Percentiles rank a stretch among this genome's conserved stretches.
Conservation (phyloP, 305 asterid genomes). For the Solanum hybrid region DNA sequence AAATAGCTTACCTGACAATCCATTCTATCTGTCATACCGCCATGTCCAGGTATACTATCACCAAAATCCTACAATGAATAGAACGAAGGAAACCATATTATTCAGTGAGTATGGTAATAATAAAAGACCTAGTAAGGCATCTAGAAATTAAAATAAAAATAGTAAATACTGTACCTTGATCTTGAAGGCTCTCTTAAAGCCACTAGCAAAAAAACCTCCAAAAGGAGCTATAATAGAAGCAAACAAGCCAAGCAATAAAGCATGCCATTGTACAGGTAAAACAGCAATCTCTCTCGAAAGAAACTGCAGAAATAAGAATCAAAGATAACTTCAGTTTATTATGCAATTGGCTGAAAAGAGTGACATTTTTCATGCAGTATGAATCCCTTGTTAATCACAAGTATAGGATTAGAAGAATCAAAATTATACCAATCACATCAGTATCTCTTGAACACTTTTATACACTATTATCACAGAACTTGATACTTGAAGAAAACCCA, state of each 20-base stretch:
- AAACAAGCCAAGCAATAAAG: slow-evolving; percentile 74
- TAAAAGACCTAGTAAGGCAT: not conserved
- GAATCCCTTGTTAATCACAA: not conserved
- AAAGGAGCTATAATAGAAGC: slow-evolving; percentile 97
- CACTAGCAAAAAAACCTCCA: slow-evolving; percentile 98
- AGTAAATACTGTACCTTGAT: slow-evolving; percentile 39
- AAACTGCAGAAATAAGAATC: slow-evolving; percentile 36
- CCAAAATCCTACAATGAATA: slow-evolving; percentile 71
- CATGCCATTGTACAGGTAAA: slow-evolving; percentile 98
- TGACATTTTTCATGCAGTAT: not conserved
- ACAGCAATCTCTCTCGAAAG: slow-evolving; percentile 67
- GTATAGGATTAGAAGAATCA: not conserved
- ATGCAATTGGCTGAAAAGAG: not conserved
- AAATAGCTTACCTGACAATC: slow-evolving; percentile 75
- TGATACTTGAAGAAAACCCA: not conserved
- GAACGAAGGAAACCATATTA: not conserved
- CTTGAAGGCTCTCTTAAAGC: slow-evolving; percentile 96
- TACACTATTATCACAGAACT: not conserved
- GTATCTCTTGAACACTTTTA: not conserved
- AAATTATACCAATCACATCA: not conserved
- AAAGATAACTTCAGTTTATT: not conserved
- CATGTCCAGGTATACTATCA: slow-evolving; percentile 98
- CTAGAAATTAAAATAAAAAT: not conserved
- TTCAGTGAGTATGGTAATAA: not conserved
- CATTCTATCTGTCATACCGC: slow-evolving; percentile 98